phyloP scores from a whole-genome alignment of 495 filamentous ascomycete species.

The Penicillium canescens region DNA sequence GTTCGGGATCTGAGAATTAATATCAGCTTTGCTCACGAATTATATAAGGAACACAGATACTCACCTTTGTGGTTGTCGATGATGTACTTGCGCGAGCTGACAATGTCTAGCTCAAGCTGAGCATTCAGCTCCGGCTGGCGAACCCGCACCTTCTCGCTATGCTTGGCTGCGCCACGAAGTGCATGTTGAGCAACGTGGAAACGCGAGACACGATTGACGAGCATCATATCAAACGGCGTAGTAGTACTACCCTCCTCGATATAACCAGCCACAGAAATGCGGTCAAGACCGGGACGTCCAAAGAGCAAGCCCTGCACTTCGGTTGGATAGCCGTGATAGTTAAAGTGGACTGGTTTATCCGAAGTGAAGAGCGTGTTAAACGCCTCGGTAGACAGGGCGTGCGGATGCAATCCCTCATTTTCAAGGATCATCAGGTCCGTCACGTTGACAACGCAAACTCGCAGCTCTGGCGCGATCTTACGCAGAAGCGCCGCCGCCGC shows the following conservation, averaged over 20 bases:
- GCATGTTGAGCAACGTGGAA: constrained; percentile 64
- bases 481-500: constrained; percentile 61
- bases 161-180: constrained; percentile 46
- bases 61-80: constrained; percentile 49
- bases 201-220: constrained; percentile 61
- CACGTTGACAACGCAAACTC: constrained; percentile 70
- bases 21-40: neutral
- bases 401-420: constrained; percentile 61
- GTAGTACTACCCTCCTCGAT: constrained; percentile 71
- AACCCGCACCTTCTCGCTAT: constrained; percentile 51
- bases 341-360: constrained; percentile 62
- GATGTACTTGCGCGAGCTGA: constrained; percentile 58
- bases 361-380: constrained; percentile 64
- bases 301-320: constrained; percentile 67
- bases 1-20: constrained; percentile 50
- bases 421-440: constrained; percentile 70
- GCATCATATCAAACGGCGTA: constrained; percentile 76
- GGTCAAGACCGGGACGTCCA: constrained; percentile 49
- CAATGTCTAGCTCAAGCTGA: constrained; percentile 51
- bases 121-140: constrained; percentile 47
- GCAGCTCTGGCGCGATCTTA: constrained; percentile 50
- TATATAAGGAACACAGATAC: neutral
- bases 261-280: constrained; percentile 63
- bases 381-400: constrained; percentile 52
- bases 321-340: constrained; percentile 69